phyloP scores from a whole-genome alignment of 2,329 filamentous ascomycete species.

The Botrytis sinoallii region DNA sequence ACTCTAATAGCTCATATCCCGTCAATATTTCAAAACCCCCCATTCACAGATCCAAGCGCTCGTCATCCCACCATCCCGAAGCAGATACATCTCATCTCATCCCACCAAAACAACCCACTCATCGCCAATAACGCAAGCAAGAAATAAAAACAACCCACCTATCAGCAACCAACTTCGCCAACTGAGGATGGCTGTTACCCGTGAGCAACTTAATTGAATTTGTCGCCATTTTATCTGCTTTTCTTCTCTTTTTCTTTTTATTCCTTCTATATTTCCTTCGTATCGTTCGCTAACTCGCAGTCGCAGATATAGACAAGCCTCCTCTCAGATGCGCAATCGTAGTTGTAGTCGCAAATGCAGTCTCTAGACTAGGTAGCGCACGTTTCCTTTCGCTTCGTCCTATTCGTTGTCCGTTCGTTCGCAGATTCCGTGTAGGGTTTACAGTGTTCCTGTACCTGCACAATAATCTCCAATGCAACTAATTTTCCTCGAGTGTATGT shows the following conservation, averaged over 20 bases:
- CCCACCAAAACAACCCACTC: neutral
- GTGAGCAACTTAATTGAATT: slow-evolving; percentile 75
- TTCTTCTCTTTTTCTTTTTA: neutral
- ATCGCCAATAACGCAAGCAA: neutral
- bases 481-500: neutral
- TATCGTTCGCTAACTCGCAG: neutral
- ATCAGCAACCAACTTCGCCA: slow-evolving; percentile 59
- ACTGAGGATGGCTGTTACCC: slow-evolving; percentile 70
- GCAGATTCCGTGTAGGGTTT: neutral
- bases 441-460: neutral
- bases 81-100: neutral
- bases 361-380: neutral
- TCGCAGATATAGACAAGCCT: neutral
- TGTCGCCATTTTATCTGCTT: slow-evolving; percentile 53
- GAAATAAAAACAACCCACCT: slow-evolving; percentile 17
- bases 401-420: neutral
- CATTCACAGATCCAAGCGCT: neutral
- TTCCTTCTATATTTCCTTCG: neutral
- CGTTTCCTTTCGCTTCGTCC: neutral
- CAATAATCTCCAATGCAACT: neutral
- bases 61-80: neutral
- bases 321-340: neutral
- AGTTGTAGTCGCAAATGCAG: neutral
- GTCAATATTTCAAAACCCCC: neutral
- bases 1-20: neutral